Evolutionary conservation across 164 flowering plant genomes (phyloP).

Genomic region (Saururus chinensis): DNA sequence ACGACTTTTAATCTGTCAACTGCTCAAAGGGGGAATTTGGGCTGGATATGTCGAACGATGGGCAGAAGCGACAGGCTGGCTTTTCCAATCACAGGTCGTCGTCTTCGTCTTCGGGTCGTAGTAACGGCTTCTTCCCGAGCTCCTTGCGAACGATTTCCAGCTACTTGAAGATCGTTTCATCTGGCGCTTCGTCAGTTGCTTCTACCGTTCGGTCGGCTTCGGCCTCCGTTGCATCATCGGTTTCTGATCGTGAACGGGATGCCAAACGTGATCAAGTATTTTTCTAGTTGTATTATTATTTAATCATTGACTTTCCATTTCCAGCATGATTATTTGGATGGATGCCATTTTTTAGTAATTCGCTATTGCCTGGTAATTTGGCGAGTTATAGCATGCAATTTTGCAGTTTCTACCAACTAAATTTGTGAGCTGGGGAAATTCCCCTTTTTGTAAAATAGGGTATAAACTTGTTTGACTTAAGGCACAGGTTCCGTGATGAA

Average conservation of each 20-base stretch:
- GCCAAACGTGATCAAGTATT: slow-evolving; percentile 43
- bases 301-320: neutral
- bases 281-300: neutral
- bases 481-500: too few species aligned
- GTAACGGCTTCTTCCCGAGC: slow-evolving; percentile 37
- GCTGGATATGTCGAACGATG: slow-evolving; percentile 62
- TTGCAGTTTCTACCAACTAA: too few species aligned
- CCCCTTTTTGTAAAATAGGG: too few species aligned
- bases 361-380: too few species aligned
- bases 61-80: slow-evolving; percentile 25
- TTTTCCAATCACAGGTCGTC: slow-evolving; percentile 7
- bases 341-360: too few species aligned
- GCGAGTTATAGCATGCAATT: too few species aligned
- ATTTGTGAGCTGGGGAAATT: too few species aligned
- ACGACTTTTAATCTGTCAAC: neutral
- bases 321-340: too few species aligned
- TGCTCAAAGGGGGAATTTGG: neutral
- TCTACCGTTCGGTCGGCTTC: slow-evolving; percentile 47
- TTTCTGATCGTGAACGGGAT: slow-evolving; percentile 52
- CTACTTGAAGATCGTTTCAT: slow-evolving; percentile 58
- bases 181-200: slow-evolving; percentile 72
- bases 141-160: slow-evolving; percentile 53
- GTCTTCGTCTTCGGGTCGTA: slow-evolving; percentile 13
- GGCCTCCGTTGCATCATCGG: slow-evolving; percentile 48
- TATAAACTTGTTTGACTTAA: too few species aligned